Percentiles rank a stretch among this genome's conserved stretches.
phyloP scores from a whole-genome alignment of 2,329 filamentous ascomycete species.

The Scedosporium apiospermum region DNA sequence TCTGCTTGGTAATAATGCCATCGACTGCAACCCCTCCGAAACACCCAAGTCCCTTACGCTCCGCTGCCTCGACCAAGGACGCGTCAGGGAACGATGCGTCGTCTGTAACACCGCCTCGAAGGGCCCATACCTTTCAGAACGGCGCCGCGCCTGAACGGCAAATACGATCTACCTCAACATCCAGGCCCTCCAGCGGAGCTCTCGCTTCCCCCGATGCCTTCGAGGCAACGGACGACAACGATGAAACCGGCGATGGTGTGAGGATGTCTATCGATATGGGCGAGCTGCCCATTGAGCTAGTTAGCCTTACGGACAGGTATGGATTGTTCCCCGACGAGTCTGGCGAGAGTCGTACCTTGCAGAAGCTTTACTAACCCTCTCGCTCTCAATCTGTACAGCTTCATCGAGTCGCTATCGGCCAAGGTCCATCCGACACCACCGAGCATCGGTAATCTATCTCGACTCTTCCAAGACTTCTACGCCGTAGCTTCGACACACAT shows the following conservation, averaged over 20 bases:
- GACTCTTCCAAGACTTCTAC: conserved; percentile 95
- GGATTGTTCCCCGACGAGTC: conserved; percentile 9
- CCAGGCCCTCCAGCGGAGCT: not conserved
- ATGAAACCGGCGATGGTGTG: conserved; percentile 32
- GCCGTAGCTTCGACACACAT: conserved; percentile 70
- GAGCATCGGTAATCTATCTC: conserved; percentile 69
- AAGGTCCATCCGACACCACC: conserved; percentile 80
- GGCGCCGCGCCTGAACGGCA: not conserved
- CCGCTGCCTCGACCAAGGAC: not conserved
- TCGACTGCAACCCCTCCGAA: not conserved
- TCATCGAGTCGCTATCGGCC: conserved; percentile 80
- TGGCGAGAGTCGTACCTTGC: not conserved
- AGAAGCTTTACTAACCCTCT: conserved; percentile 12
- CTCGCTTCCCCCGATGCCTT: not conserved
- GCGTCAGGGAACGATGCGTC: not conserved
- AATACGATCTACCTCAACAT: not conserved
- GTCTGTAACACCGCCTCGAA: not conserved
- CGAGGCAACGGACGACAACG: conserved; percentile 26
- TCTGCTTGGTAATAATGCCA: not conserved
- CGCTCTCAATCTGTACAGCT: conserved; percentile 40
- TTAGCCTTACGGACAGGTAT: conserved; percentile 81
- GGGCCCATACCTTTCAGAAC: conserved; percentile 3
- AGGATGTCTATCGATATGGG: conserved; percentile 64
- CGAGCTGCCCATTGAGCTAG: conserved; percentile 86
- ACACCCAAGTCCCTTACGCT: not conserved